Evolutionary conservation across 441 rosid species (phyloP).

Genomic region (Raphanus hybrid): DNA sequence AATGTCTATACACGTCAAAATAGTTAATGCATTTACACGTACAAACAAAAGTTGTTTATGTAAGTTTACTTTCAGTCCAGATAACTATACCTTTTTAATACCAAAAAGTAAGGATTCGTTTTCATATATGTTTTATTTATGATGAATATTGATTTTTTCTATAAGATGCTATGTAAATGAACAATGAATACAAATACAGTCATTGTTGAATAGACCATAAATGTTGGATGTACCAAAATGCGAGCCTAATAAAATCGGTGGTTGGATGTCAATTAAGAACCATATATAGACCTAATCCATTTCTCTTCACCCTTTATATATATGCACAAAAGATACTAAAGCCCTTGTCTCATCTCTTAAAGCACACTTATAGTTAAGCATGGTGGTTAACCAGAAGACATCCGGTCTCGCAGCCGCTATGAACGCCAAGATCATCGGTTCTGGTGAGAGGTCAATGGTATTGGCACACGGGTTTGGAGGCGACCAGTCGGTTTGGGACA

Average conservation of each 20-base stretch:
- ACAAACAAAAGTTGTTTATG: slow-evolving; percentile 25
- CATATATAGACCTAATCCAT: too few relatives aligned
- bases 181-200: slow-evolving; percentile 35
- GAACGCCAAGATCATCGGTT: slow-evolving; percentile 70
- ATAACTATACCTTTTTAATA: slow-evolving; percentile 21
- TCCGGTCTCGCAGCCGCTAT: slow-evolving; percentile 54
- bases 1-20: background rate
- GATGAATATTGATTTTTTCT: background rate
- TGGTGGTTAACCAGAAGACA: slow-evolving; percentile 46
- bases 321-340: slow-evolving; percentile 18
- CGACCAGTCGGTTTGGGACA: too few relatives aligned
- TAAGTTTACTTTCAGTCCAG: slow-evolving; percentile 10
- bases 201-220: slow-evolving; percentile 42
- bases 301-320: too few relatives aligned
- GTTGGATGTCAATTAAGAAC: slow-evolving; percentile 40
- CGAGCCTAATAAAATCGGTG: slow-evolving; percentile 46
- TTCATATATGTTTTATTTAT: background rate
- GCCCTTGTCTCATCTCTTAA: background rate
- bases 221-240: slow-evolving; percentile 39
- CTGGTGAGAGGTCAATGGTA: slow-evolving; percentile 41
- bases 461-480: too few relatives aligned
- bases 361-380: slow-evolving; percentile 27
- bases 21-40: slow-evolving; percentile 24
- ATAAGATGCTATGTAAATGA: slow-evolving; percentile 35
- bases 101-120: slow-evolving; percentile 24